phyloP scores from a whole-genome alignment of 345 rosid genomes.

The Cardamine chenopodiifolia region DNA sequence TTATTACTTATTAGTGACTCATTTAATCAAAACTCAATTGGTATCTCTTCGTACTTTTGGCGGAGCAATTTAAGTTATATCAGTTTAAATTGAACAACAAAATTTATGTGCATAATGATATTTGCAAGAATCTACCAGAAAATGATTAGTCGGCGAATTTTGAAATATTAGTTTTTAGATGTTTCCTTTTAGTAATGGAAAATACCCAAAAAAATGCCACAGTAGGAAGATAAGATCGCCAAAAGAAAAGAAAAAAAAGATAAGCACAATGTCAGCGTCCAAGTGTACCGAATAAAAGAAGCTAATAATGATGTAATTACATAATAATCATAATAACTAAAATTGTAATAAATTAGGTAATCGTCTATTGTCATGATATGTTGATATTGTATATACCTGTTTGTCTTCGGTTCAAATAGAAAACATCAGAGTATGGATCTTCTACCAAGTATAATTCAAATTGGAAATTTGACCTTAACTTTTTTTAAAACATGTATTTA shows the following conservation, averaged over 20 bases:
- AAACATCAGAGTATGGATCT: constrained; percentile 29
- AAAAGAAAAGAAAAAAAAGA: neutral
- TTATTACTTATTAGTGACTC: neutral
- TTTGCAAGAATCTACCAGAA: constrained; percentile 25
- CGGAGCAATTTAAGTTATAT: neutral
- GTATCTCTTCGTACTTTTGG: neutral
- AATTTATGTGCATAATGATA: constrained; percentile 1
- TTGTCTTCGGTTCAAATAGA: constrained; percentile 9
- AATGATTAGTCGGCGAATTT: constrained; percentile 33
- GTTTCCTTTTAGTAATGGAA: neutral
- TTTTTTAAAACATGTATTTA: constrained; percentile 2
- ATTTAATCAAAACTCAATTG: neutral
- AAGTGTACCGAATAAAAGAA: neutral
- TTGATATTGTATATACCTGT: neutral
- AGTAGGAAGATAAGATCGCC: constrained; percentile 32
- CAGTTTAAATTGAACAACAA: neutral
- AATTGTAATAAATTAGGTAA: constrained; percentile 10
- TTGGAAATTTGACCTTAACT: constrained; percentile 1
- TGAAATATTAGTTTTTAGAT: neutral
- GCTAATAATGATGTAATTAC: neutral
- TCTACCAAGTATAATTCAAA: neutral
- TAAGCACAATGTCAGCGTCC: constrained; percentile 34
- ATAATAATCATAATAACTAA: neutral
- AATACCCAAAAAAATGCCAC: constrained; percentile 21
- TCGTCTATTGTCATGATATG: constrained; percentile 2